Evolutionary conservation across 352 stramenopile genomes (phyloP), one percentile per base, ranked within the genome.

Genomic region (Pythium biforme): DNA sequence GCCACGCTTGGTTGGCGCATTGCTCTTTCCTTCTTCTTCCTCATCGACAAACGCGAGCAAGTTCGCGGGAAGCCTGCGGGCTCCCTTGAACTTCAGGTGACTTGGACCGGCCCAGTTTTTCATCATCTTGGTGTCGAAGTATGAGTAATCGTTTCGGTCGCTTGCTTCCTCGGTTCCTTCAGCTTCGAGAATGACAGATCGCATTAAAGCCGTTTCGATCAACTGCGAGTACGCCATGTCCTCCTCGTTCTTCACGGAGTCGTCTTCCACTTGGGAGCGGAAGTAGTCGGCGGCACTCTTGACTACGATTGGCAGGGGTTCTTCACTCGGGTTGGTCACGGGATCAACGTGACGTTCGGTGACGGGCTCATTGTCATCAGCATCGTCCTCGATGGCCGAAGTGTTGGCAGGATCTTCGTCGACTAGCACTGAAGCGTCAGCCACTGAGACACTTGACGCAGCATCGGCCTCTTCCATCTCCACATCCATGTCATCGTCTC

Each of bases 81-180:
- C 62, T 26, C 73, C 69, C 54, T 75, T 76, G 37, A 91, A 86
- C 50, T 94, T 94, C 77, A 81, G 89, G 49, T 94, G 81, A 2
- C 71, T 74, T 12, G 85, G 83, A 4, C 83, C 83, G 41, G 83
- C 83, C 83, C 83, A 92, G 55, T 94, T 94, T 19, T 86, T 84
- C 26, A 94, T 71, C 75, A 90, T 73, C 59, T 94, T 92, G 1
- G 83, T 73, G 43, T 94, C 85, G 41, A 92, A 94, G 59, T 90
- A 94, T 49, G 83, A 91, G 54, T 94, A 94, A 29, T 94, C 85
- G 49, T 76, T 77, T 59, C 69, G 72, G 4, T 69, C 70, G 12
- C 81, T 74, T 4, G 66, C 49, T 56, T 78, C 69, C 3, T 45
- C 60, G 2, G 84, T 77, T 45, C 57, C 71, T 47, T 90, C 81